These are phyloP conservation scores for Aspergillus neotritici DNA, from an alignment of 2,329 filamentous ascomycete species.

Conservation along the genomic window DNA sequence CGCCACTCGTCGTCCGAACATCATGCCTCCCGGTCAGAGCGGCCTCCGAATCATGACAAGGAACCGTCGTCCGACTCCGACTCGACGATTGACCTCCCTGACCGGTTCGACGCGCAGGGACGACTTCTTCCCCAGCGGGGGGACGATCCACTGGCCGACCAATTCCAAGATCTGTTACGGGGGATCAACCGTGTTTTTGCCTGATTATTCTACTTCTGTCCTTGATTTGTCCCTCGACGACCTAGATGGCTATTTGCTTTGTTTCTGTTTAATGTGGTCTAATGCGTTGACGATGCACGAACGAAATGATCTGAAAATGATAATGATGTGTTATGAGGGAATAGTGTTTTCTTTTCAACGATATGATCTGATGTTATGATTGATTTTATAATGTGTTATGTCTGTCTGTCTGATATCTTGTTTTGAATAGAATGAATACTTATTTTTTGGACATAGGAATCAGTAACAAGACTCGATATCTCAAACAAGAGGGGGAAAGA, in stretches of 20 bases:
- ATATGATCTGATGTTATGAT: not conserved
- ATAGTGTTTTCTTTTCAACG: too few species aligned
- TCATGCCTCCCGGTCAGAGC: slow-evolving; percentile 9
- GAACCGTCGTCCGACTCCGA: slow-evolving; percentile 33
- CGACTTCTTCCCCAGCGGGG: slow-evolving; percentile 28
- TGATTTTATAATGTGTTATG: not conserved
- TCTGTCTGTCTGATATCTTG: too few species aligned
- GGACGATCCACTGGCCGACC: slow-evolving; percentile 31
- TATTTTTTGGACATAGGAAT: too few species aligned
- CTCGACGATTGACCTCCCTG: slow-evolving; percentile 40
- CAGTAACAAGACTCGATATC: too few species aligned
- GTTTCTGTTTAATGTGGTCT: not conserved
- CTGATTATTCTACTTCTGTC: slow-evolving; percentile 6
- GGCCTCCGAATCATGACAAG: slow-evolving; percentile 6
- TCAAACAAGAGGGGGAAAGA: too few species aligned
- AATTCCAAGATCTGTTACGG: slow-evolving; percentile 32
- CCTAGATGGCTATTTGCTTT: not conserved
- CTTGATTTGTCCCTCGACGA: not conserved
- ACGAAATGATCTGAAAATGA: too few species aligned
- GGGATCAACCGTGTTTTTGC: slow-evolving; percentile 24
- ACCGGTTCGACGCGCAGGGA: slow-evolving; percentile 41
- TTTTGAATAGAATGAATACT: too few species aligned
- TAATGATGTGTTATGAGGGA: not conserved
- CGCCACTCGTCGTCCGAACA: slow-evolving; percentile 22
- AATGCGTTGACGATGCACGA: too few species aligned